Conservation (phyloP, 768 basidiomycete species). For the Boletus bicolor region DNA sequence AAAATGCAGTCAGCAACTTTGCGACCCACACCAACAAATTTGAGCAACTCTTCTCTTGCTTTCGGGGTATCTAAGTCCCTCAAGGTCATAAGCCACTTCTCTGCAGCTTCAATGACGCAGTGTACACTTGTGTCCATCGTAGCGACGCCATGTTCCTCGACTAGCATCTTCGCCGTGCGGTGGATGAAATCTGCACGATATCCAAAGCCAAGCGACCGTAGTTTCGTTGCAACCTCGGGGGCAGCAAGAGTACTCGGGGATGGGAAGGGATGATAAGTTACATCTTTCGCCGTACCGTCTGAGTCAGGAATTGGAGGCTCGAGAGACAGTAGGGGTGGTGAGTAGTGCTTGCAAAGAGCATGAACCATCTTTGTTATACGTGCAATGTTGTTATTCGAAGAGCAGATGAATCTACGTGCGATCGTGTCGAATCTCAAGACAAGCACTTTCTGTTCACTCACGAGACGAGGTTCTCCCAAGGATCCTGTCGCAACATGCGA, state of each 20-base stretch:
- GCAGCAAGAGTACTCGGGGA: conserved; percentile 63
- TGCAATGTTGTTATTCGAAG: conserved; percentile 93
- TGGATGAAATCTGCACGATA: conserved; percentile 93
- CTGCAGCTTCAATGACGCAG: conserved; percentile 42
- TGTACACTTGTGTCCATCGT: background rate
- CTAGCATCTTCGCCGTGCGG: conserved; percentile 74
- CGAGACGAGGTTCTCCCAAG: conserved; percentile 95
- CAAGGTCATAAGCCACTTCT: conserved; percentile 58
- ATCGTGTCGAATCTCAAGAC: conserved; percentile 10
- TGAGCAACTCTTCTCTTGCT: conserved; percentile 73
- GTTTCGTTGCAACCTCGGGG: conserved; percentile 52
- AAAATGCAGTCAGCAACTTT: conserved; percentile 97
- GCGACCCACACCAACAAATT: conserved; percentile 86
- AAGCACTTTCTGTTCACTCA: conserved; percentile 40
- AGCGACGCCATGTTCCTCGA: conserved; percentile 46
- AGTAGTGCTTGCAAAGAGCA: conserved; percentile 73
- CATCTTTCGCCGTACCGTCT: conserved; percentile 32
- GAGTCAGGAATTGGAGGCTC: conserved; percentile 29
- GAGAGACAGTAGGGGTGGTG: conserved; percentile 59
- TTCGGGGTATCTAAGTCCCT: conserved; percentile 47
- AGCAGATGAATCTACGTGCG: conserved; percentile 84
- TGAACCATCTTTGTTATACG: conserved; percentile 95
- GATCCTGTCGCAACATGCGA: conserved; percentile 85
- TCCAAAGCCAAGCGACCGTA: conserved; percentile 89
- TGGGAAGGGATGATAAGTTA: conserved; percentile 80